Evolutionary conservation across 306 rosid genomes (phyloP), one percentile per base, ranked within the genome.

Genomic region (Sindora glabra): DNA sequence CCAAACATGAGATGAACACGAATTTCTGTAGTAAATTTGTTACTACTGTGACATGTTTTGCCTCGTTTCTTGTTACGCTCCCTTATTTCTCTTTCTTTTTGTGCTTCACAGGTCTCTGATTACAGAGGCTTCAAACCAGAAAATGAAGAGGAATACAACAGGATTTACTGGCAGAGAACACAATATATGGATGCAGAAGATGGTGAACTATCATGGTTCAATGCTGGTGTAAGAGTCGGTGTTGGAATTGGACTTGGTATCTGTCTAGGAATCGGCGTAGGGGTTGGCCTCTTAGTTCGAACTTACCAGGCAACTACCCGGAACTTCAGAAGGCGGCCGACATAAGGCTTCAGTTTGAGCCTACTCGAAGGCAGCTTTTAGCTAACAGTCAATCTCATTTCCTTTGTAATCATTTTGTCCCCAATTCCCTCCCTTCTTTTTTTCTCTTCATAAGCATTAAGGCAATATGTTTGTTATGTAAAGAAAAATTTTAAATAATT

Each of bases 171-270:
- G 69, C 55, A 62, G 52, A 67, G 78, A 36, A 64, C 63, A 55
- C 72, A 26, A 52, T 74, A 79, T 17, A 23, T 71, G 29, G 85
- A 73, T 48, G 65, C 68, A 15, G 92, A 85, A 79, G 75, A 79
- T 58, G 87, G 92, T 8, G 92, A 79, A 50, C 27, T 85, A 59
- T 76, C 92, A 36, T 85, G 83, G 88, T 85, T 81, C 39, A 85
- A 79, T 60, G 77, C 92, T 7, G 88, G 92, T 5, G 92, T 85
- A 37, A 72, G 92, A 71, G 92, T 85, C 65, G 92, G 92, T 55
- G 85, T 83, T 44, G 89, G 89, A 61, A 66, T 83, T 18, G 85
- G 89, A 10, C 85, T 83, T 15, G 83, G 89, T 16, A 49, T 83
- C 46, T 83, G 83, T 62, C 58, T 83, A 48, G 89, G 89, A 17